These are phyloP conservation scores for Wickerhamomyces subpelliculosus DNA, from an alignment of 805 yeast species.

Conservation along the genomic window DNA sequence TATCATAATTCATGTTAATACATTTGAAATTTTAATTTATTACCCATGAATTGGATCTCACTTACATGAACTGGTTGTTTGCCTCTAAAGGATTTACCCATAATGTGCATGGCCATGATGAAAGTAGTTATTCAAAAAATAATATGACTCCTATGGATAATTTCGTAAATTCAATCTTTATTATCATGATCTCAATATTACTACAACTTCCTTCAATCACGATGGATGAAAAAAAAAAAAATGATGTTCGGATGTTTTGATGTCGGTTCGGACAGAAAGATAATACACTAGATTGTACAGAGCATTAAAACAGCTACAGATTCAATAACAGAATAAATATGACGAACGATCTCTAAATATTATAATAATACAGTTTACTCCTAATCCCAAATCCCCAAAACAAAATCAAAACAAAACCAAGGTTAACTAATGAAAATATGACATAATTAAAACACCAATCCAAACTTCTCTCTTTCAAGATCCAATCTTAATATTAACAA, in stretches of 20 bases:
- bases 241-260: not conserved
- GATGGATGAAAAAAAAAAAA: not conserved
- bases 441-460: not conserved
- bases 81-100: constrained; percentile 24
- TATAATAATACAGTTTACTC: no score
- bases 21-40: no score
- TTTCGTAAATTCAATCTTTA: no score
- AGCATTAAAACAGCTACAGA: no score
- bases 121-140: no score
- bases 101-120: constrained; percentile 18
- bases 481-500: constrained; percentile 71
- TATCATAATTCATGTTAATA: not conserved
- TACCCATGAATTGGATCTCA: no score
- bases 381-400: not conserved
- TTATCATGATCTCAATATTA: no score
- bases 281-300: not conserved
- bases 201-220: no score
- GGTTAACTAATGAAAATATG: not conserved
- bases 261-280: not conserved
- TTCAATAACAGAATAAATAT: not conserved
- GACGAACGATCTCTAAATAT: no score
- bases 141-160: no score
- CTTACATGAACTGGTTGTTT: constrained; percentile 19
- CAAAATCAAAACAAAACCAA: not conserved
- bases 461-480: constrained; percentile 19